Evolutionary conservation across 192 early-diverging fungal genomes (phyloP), one percentile per base, ranked within the genome.

Genomic region (Mortierella claussenii): DNA sequence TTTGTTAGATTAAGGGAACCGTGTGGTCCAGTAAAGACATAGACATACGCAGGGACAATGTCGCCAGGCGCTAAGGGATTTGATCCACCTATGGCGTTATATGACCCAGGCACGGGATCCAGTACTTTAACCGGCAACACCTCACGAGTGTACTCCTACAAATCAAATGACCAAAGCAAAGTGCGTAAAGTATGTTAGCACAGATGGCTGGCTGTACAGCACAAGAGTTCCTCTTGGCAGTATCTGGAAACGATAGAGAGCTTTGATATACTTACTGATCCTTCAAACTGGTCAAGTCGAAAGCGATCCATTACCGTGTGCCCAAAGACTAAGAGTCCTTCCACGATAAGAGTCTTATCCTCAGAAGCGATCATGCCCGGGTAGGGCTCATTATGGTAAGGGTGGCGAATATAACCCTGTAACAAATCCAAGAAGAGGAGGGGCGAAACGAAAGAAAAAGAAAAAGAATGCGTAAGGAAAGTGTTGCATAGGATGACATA

Each of bases 371-470:
- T 60, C 71, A 75, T 75, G 42, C 71, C 71, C 10, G 71, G 71
- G 31, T 75, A 75, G n/a, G 71, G 71, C 13, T 45, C 63, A 42
- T 75, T 55, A 46, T 75, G 63, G 40, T 75, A 75, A 10, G 71
- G 63, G 44, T 75, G 33, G 8, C 71, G 71, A 5, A 60, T 23
- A 60, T 51, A 75, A 11, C 71, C 71, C 71, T 75, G 52, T 21
- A 31, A 24, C 2, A 10, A 21, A 24, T 5, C 0, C 10, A 28
- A 49, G 31, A 55, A 51, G 28, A 51, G n/a, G n/a, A n/a, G n/a
- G n/a, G n/a, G n/a, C n/a, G n/a, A n/a, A 18, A 27, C 4, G 3
- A 31, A 1, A 11, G 13, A 15, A 10, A 31, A 40, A 51, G 50
- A 50, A 49, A 58, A 10, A 18, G n/a, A 18, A 13, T 18, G 1